Percentiles rank a stretch among this genome's conserved stretches.
These are phyloP conservation scores for Macrophomina phaseolina DNA, from an alignment of 2,329 filamentous ascomycete genomes.

Conservation along the genomic window DNA sequence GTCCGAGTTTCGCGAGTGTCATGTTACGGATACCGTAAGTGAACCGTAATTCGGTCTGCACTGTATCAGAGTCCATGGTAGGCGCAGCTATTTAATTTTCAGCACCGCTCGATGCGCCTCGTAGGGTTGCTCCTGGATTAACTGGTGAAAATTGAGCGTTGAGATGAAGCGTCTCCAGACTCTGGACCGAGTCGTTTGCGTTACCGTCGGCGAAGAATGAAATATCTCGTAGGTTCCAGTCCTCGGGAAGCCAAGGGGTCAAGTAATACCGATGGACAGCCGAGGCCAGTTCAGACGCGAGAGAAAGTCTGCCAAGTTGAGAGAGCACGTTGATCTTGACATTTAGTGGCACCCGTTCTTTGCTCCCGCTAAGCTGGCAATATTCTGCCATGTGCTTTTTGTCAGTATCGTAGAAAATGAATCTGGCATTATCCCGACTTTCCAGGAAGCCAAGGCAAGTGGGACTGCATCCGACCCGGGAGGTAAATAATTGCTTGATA, in stretches of 20 bases:
- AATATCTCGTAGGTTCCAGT: slow-evolving; percentile 33
- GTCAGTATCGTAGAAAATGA: slow-evolving; percentile 33
- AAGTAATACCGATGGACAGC: slow-evolving; percentile 34
- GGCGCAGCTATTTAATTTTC: not conserved
- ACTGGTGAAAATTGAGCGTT: slow-evolving; percentile 21
- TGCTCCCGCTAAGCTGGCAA: not conserved
- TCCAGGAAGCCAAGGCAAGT: slow-evolving; percentile 34
- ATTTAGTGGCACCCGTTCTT: not conserved
- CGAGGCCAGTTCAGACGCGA: slow-evolving; percentile 32
- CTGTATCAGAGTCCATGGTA: not conserved
- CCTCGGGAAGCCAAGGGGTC: slow-evolving; percentile 34
- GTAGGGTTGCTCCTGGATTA: not conserved
- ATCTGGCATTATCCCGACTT: slow-evolving; percentile 32
- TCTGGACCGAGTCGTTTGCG: slow-evolving; percentile 6
- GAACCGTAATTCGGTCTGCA: not conserved
- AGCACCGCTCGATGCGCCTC: not conserved
- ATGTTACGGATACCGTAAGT: slow-evolving; percentile 36
- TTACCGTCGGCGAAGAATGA: slow-evolving; percentile 30
- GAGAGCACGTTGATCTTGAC: slow-evolving; percentile 26
- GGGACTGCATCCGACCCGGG: not conserved
- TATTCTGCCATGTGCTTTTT: slow-evolving; percentile 1
- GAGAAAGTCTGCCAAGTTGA: slow-evolving; percentile 31
- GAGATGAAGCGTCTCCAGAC: slow-evolving; percentile 34
- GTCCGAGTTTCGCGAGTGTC: slow-evolving; percentile 35
- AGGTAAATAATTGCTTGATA: slow-evolving; percentile 30